Evolutionary conservation across 78 protist genomes (phyloP).

Genomic region (Anaeramoeba ignava): DNA sequence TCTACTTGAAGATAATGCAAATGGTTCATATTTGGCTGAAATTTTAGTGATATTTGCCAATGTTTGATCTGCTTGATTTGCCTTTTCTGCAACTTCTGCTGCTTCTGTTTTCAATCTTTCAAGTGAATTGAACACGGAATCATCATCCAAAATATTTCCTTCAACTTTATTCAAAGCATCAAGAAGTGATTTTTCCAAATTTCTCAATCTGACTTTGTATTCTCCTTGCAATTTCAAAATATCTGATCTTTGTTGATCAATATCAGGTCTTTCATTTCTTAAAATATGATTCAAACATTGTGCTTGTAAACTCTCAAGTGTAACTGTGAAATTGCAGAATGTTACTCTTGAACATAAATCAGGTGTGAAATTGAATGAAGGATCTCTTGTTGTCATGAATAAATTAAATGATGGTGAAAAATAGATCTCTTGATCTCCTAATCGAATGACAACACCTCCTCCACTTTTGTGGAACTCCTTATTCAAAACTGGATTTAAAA

Average conservation of each 20-base stretch:
- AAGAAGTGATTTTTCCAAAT: slow-evolving; percentile 73
- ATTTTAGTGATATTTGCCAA: slow-evolving; percentile 49
- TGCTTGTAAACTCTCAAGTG: slow-evolving; percentile 55
- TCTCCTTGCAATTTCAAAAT: slow-evolving; percentile 74
- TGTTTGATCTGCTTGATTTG: slow-evolving; percentile 51
- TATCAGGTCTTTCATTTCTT: slow-evolving; percentile 50
- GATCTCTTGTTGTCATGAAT: slow-evolving; percentile 74
- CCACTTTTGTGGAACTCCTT: slow-evolving; percentile 63
- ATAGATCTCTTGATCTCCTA: slow-evolving; percentile 88
- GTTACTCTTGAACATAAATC: slow-evolving; percentile 86
- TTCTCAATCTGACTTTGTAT: slow-evolving; percentile 51
- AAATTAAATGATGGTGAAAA: slow-evolving; percentile 83
- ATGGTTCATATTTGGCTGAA: slow-evolving; percentile 41
- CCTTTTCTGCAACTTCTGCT: slow-evolving; percentile 45
- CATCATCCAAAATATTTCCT: slow-evolving; percentile 82
- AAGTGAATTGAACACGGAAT: slow-evolving; percentile 58
- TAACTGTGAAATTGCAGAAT: slow-evolving; percentile 82
- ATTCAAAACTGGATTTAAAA: slow-evolving; percentile 89
- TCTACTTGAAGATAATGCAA: slow-evolving; percentile 47
- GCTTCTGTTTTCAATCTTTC: slow-evolving; percentile 66
- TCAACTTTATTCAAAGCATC: slow-evolving; percentile 43
- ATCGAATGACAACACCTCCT: slow-evolving; percentile 65
- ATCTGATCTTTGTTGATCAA: slow-evolving; percentile 63
- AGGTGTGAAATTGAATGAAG: slow-evolving; percentile 70
- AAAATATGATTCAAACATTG: slow-evolving; percentile 41